phyloP scores from a whole-genome alignment of 257 asterid species.

The Linderniella brevidens region DNA sequence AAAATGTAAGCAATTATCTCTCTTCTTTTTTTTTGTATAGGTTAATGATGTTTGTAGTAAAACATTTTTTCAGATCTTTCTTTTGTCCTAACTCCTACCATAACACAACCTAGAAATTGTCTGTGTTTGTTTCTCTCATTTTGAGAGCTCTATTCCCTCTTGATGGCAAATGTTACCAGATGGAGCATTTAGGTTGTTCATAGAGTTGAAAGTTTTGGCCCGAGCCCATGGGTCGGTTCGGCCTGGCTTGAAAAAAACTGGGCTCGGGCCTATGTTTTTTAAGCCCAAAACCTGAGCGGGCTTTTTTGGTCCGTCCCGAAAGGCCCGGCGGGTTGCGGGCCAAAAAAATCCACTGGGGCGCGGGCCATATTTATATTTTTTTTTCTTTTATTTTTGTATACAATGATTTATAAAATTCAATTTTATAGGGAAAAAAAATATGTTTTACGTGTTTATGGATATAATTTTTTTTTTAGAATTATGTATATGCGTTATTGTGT shows the following conservation, averaged over 20 bases:
- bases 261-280: background rate
- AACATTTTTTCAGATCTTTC: background rate
- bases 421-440: too few relatives aligned
- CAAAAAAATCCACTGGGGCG: too few relatives aligned
- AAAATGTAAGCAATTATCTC: conserved; percentile 44
- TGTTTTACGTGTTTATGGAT: too few relatives aligned
- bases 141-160: background rate
- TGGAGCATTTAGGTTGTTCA: background rate
- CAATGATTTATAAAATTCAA: too few relatives aligned
- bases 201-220: background rate
- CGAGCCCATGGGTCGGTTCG: background rate
- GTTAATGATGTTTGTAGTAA: too few relatives aligned
- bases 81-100: background rate
- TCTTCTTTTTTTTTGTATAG: background rate
- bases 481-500: too few relatives aligned
- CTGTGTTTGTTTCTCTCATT: background rate
- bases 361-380: too few relatives aligned
- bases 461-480: too few relatives aligned
- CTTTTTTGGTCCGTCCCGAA: background rate
- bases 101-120: too few relatives aligned
- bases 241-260: background rate
- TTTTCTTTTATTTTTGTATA: too few relatives aligned
- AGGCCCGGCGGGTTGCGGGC: too few relatives aligned
- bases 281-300: background rate
- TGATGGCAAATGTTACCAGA: background rate